phyloP scores from a whole-genome alignment of 2,329 filamentous ascomycete species.

The Phyllosticta ampelicida region DNA sequence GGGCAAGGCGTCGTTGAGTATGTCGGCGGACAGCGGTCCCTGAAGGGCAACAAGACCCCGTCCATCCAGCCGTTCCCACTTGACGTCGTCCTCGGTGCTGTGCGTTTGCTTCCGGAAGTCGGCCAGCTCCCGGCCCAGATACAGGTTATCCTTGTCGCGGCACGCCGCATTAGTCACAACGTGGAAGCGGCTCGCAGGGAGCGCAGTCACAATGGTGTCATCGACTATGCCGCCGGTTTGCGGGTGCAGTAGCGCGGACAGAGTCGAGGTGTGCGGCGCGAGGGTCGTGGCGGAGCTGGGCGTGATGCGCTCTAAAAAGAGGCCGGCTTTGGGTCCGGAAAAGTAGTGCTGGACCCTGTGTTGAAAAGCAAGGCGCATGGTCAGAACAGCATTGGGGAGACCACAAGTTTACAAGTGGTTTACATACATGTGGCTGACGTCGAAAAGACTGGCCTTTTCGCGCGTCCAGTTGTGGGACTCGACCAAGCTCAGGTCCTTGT shows the following conservation, averaged over 20 bases:
- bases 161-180: constrained; percentile 93
- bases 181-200: constrained; percentile 66
- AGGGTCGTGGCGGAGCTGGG: constrained; percentile 61
- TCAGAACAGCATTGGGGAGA: constrained; percentile 8
- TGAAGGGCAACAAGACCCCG: constrained; percentile 82
- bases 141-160: constrained; percentile 75
- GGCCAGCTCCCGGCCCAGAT: constrained; percentile 59
- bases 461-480: constrained; percentile 88
- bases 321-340: constrained; percentile 65
- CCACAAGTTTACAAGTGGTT: neutral
- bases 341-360: constrained; percentile 68
- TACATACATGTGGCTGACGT: constrained; percentile 86
- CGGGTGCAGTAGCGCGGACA: constrained; percentile 75
- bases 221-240: constrained; percentile 74
- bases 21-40: constrained; percentile 62
- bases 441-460: constrained; percentile 79
- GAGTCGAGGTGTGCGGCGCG: constrained; percentile 57
- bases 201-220: constrained; percentile 79
- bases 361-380: neutral
- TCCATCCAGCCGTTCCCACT: constrained; percentile 59
- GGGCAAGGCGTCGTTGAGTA: constrained; percentile 56
- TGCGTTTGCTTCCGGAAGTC: constrained; percentile 44
- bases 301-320: constrained; percentile 75
- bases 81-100: constrained; percentile 38
- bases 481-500: constrained; percentile 62